Conservation (phyloP, 164 flowering plant species). For the Piper longum region DNA sequence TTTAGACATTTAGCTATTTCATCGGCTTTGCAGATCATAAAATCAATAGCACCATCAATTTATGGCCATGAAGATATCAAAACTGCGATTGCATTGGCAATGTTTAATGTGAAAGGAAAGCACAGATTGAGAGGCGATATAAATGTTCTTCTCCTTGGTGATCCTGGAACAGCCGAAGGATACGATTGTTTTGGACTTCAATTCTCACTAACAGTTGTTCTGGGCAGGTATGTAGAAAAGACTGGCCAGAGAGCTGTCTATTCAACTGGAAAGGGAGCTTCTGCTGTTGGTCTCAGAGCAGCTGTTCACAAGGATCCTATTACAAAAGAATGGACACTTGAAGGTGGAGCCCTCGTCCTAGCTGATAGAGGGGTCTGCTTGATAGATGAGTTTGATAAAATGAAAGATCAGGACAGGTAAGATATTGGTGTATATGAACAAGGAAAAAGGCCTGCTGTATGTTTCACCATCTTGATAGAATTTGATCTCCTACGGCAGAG, state of each 20-base stretch:
- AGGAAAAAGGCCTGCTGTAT: neutral
- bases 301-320: constrained; percentile 98
- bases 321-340: constrained; percentile 96
- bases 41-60: constrained; percentile 96
- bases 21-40: constrained; percentile 44
- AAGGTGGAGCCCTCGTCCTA: constrained; percentile 97
- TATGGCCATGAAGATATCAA: constrained; percentile 98
- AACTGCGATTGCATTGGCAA: constrained; percentile 93
- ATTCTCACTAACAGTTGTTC: neutral
- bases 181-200: constrained; percentile 13
- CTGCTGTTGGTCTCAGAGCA: constrained; percentile 98
- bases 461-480: neutral
- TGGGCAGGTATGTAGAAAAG: constrained; percentile 79
- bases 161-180: constrained; percentile 96
- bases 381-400: constrained; percentile 98
- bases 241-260: constrained; percentile 97
- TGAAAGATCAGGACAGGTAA: constrained; percentile 97
- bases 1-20: neutral
- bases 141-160: constrained; percentile 90
- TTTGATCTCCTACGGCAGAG: constrained; percentile 30
- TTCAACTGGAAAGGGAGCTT: constrained; percentile 98
- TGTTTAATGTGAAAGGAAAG: constrained; percentile 95
- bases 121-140: constrained; percentile 91
- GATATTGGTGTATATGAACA: neutral
- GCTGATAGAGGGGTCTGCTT: constrained; percentile 96